Base-by-base conservation (phyloP, 2,329 filamentous ascomycete genomes). In the Nemania abortiva region DNA sequence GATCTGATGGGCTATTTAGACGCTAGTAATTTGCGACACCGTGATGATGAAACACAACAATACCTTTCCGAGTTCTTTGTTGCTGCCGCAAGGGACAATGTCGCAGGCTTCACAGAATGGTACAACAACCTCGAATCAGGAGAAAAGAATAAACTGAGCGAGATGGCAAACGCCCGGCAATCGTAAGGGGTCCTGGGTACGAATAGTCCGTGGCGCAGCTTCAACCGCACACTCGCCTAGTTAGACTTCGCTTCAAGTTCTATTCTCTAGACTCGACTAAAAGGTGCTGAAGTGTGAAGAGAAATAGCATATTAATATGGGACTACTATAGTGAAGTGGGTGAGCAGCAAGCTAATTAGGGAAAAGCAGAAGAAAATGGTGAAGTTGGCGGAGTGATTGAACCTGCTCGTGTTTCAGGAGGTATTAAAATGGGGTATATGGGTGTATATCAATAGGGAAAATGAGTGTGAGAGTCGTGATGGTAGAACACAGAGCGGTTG, bases 41-140 rank as follows among this genome's bases (percentile, higher is more conserved):
- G 91, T 39, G 95, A 98, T 78, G 94, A 98, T 77, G 94, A 97
- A 84, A 97, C 95, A 7, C 93, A 97, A 79, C 88, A 87, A 3
- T 97, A 94, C 79, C 84, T 98, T 55, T 86, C 89, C 0, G 89
- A 95, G 15, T 98, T 97, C 82, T 98, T 98, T 82, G 79, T 90
- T 57, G 77, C 80, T 13, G 86, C 86, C 10, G 86, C 84, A 11
- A 83, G 81, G n/a, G 87, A 89, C 67, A 87, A 89, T 72, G 80
- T 85, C 53, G 85, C 85, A 60, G 84, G 82, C 65, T 90, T 89
- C 79, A 83, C 85, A 74, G 80, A 85, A 18, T 89, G 87, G 87
- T 89, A 87, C 75, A 82, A 79, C 65, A 81, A 86, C 79, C 77
- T 90, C 52, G 84, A 81, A n/a, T 84, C 85, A 4, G 84, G 87